Conservation (phyloP, 2,329 filamentous ascomycete genomes). For the Fusarium miscanthi region DNA sequence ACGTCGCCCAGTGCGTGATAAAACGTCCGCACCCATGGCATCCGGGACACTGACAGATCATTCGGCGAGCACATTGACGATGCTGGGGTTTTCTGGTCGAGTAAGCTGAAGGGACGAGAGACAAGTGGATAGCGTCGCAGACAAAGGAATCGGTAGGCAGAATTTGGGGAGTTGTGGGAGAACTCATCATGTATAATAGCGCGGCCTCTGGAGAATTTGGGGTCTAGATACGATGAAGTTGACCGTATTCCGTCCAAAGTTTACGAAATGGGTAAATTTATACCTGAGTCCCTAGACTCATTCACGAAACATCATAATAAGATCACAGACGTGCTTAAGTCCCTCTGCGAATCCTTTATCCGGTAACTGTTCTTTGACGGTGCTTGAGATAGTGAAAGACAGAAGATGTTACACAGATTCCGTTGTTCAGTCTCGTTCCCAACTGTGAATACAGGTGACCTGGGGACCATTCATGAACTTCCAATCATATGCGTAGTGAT, state of each 20-base stretch:
- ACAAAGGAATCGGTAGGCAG: not conserved
- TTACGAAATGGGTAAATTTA: not conserved
- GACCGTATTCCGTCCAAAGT: not conserved
- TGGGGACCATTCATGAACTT: too few relatives aligned
- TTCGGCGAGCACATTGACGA: not conserved
- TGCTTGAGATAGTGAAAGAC: not conserved
- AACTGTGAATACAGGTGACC: not conserved
- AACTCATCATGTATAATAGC: not conserved
- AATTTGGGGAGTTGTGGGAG: not conserved
- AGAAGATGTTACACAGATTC: not conserved
- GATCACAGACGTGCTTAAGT: not conserved
- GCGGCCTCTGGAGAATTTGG: too few relatives aligned
- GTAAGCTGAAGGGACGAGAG: not conserved
- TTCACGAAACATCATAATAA: not conserved
- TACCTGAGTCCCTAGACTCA: not conserved
- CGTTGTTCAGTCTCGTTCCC: not conserved
- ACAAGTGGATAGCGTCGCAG: not conserved
- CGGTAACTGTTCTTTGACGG: not conserved
- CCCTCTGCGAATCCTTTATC: not conserved
- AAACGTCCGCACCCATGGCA: not conserved
- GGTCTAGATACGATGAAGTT: not conserved
- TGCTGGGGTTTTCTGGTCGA: not conserved
- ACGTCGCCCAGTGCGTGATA: not conserved
- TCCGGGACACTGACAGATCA: not conserved
- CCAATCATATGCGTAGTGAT: not conserved